A percentile compares a stretch with the other conserved stretches of the same genome.
phyloP scores from a whole-genome alignment of 164 flowering plant genomes.

The Aristolochia fimbriata region DNA sequence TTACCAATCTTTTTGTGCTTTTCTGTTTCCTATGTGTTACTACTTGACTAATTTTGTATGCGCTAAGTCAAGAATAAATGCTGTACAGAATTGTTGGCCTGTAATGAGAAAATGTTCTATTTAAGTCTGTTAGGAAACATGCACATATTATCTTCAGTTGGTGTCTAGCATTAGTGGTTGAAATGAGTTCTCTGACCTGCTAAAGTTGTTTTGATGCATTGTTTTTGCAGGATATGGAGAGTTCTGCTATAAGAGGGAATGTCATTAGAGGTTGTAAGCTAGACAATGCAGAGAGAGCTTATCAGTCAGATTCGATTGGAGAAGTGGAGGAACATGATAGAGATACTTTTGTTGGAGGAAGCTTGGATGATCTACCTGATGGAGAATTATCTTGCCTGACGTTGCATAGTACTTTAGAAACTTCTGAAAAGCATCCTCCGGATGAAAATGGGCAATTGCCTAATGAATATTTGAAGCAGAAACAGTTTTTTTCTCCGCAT shows the following conservation, averaged over 20 bases:
- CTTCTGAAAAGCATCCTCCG: constrained; percentile 6
- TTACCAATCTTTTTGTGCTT: no score
- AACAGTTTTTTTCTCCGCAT: constrained; percentile 19
- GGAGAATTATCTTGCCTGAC: constrained; percentile 12
- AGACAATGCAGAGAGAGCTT: constrained; percentile 18
- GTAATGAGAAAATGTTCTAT: no score
- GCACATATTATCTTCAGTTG: no score
- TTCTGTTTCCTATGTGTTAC: no score
- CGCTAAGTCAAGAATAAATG: no score
- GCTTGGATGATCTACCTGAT: constrained; percentile 16
- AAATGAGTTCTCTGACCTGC: no score
- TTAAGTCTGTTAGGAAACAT: no score
- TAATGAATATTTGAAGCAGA: constrained; percentile 29
- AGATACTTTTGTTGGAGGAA: constrained; percentile 10
- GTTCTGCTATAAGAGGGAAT: constrained; percentile 29
- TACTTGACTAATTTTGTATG: no score
- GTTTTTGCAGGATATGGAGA: constrained; percentile 21
- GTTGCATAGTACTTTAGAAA: constrained; percentile 12
- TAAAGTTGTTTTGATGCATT: no score
- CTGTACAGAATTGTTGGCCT: no score
- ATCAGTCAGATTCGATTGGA: neutral
- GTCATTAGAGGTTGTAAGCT: constrained; percentile 21
- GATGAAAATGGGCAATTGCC: constrained; percentile 6
- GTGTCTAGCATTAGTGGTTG: no score
- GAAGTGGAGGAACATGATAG: constrained; percentile 22